Evolutionary conservation across 257 asterid species (phyloP).

Genomic region (Solanum piurae): DNA sequence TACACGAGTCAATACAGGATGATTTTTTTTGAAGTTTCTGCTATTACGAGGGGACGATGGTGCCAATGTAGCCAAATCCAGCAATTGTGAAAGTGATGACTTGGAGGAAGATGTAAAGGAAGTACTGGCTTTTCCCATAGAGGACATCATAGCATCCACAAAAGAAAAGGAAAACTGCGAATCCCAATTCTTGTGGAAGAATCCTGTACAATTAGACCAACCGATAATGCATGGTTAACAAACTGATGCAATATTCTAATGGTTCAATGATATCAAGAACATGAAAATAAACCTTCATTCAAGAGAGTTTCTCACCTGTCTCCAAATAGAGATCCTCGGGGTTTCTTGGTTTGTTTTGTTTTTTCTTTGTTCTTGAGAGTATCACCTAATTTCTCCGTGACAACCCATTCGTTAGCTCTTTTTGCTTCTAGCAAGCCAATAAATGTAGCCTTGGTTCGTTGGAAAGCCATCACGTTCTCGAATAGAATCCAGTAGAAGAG

Average conservation of each 20-base stretch:
- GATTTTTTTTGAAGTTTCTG: background rate
- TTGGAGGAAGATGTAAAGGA: conserved; percentile 51
- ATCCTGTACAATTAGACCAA: conserved; percentile 23
- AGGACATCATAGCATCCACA: conserved; percentile 53
- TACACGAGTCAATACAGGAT: background rate
- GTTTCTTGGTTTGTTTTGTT: conserved; percentile 11
- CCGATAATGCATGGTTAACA: background rate
- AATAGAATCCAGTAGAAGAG: conserved; percentile 55
- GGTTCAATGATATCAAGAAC: background rate
- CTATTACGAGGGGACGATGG: conserved; percentile 20
- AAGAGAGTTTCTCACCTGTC: conserved; percentile 29
- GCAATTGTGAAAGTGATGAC: conserved; percentile 41
- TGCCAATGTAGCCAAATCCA: conserved; percentile 55
- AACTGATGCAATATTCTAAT: background rate
- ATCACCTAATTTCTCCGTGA: conserved; percentile 59
- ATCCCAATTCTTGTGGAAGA: conserved; percentile 38
- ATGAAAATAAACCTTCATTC: background rate
- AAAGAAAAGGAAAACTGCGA: conserved; percentile 40
- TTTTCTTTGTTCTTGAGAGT: conserved; percentile 29
- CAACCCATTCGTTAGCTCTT: conserved; percentile 64
- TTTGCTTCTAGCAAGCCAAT: conserved; percentile 54
- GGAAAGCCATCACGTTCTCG: conserved; percentile 71
- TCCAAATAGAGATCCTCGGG: conserved; percentile 26
- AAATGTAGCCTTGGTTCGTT: conserved; percentile 56
- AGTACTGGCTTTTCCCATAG: conserved; percentile 46